A percentile compares a stretch with the other conserved stretches of the same genome.
These are phyloP conservation scores for Fusarium miscanthi DNA, from an alignment of 2,329 filamentous ascomycete species.

Conservation along the genomic window DNA sequence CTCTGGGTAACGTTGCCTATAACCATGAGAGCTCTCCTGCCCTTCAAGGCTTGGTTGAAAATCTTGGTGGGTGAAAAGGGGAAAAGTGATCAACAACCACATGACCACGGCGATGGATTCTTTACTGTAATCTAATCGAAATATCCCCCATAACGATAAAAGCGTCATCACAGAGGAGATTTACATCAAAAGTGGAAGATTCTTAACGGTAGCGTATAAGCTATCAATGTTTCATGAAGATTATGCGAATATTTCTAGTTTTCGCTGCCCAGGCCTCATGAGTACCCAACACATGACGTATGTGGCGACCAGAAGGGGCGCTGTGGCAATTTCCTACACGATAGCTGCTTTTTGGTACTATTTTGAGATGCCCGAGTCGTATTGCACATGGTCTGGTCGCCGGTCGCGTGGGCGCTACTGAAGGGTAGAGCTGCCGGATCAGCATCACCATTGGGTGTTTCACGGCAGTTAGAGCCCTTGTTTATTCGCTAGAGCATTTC, in stretches of 20 bases:
- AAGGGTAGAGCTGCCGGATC: background rate
- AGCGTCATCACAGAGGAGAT: background rate
- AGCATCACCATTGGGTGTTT: background rate
- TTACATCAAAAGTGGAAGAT: fast-evolving
- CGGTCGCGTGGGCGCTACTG: background rate
- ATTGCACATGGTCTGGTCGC: background rate
- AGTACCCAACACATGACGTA: background rate
- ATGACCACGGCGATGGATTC: background rate
- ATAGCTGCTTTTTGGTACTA: background rate
- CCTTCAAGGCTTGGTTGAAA: background rate
- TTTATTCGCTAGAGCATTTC: background rate
- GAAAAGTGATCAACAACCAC: background rate
- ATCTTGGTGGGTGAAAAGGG: background rate
- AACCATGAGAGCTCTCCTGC: background rate
- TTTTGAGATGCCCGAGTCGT: background rate
- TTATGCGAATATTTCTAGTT: background rate
- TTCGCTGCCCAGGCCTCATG: background rate
- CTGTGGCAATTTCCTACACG: background rate
- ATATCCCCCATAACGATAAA: background rate
- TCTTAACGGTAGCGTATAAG: background rate
- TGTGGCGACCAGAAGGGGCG: background rate
- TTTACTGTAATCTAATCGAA: too few relatives aligned
- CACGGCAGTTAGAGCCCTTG: background rate
- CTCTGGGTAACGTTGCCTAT: background rate
- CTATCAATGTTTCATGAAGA: background rate